phyloP scores from a whole-genome alignment of 2,329 filamentous ascomycete genomes.

The Lecanicillium sp. region DNA sequence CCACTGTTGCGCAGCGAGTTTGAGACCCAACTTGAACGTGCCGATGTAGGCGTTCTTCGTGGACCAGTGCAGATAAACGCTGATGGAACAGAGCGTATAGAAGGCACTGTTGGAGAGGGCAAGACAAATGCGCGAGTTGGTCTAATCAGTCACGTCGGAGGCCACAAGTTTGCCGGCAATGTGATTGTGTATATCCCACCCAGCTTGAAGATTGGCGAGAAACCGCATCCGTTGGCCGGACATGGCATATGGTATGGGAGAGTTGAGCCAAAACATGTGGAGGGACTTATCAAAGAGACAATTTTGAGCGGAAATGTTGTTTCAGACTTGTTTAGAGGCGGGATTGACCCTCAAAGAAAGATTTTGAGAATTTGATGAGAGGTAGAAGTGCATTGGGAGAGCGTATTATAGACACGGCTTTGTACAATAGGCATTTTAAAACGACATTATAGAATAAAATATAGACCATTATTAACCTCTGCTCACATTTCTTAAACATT shows the following conservation, averaged over 20 bases:
- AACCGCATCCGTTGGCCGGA: slow-evolving; percentile 52
- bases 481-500: too few species aligned
- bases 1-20: slow-evolving; percentile 68
- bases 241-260: slow-evolving; percentile 77
- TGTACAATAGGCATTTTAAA: background rate
- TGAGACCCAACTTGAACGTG: slow-evolving; percentile 42
- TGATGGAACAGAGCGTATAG: slow-evolving; percentile 16
- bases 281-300: slow-evolving; percentile 67
- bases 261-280: slow-evolving; percentile 66
- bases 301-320: slow-evolving; percentile 59
- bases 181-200: slow-evolving; percentile 74
- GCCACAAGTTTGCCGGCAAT: slow-evolving; percentile 81
- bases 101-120: slow-evolving; percentile 9
- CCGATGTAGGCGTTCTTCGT: slow-evolving; percentile 39
- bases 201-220: slow-evolving; percentile 23
- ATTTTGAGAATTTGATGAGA: slow-evolving; percentile 35
- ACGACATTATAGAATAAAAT: background rate
- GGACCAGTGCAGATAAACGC: slow-evolving; percentile 34
- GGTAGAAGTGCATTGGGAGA: background rate
- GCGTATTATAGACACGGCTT: background rate
- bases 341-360: slow-evolving; percentile 46
- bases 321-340: slow-evolving; percentile 63
- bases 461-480: too few species aligned
- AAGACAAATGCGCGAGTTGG: slow-evolving; percentile 50
- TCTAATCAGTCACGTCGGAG: slow-evolving; percentile 70